These are phyloP conservation scores for Arthrobotrys entomopaga DNA, from an alignment of 2,329 filamentous ascomycete species.

Conservation along the genomic window DNA sequence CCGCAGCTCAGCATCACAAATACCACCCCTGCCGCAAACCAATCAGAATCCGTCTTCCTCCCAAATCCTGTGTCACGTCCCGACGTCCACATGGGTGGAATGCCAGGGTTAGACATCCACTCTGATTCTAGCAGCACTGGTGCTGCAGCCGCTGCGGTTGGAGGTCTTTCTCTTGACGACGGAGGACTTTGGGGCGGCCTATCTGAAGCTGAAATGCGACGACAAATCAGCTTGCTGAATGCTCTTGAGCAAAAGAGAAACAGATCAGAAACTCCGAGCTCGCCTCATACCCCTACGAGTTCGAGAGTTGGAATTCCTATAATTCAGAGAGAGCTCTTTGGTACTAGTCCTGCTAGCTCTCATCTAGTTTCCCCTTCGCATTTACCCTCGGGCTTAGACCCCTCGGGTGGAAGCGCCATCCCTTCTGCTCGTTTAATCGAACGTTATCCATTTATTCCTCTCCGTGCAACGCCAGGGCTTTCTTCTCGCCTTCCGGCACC, in stretches of 20 bases:
- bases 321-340: constrained; percentile 2
- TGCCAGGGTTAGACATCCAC: background rate
- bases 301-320: background rate
- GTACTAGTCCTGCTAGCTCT: background rate
- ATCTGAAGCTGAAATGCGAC: constrained; percentile 38
- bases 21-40: too few relatives aligned
- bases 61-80: too few relatives aligned
- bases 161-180: constrained; percentile 21
- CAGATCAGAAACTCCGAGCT: background rate
- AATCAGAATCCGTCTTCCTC: background rate
- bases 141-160: background rate
- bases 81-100: background rate
- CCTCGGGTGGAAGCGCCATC: background rate
- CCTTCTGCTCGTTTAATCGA: background rate
- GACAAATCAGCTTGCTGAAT: constrained; percentile 39
- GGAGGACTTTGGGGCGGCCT: constrained; percentile 34
- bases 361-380: too few relatives aligned
- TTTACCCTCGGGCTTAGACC: background rate
- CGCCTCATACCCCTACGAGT: background rate
- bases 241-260: constrained; percentile 30
- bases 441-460: background rate
- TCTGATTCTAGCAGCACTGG: background rate
- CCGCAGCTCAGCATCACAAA: too few relatives aligned
- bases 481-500: too few relatives aligned
- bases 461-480: too few relatives aligned